phyloP scores from a whole-genome alignment of 169 alveolate genomes.

The Eimeria maxima region DNA sequence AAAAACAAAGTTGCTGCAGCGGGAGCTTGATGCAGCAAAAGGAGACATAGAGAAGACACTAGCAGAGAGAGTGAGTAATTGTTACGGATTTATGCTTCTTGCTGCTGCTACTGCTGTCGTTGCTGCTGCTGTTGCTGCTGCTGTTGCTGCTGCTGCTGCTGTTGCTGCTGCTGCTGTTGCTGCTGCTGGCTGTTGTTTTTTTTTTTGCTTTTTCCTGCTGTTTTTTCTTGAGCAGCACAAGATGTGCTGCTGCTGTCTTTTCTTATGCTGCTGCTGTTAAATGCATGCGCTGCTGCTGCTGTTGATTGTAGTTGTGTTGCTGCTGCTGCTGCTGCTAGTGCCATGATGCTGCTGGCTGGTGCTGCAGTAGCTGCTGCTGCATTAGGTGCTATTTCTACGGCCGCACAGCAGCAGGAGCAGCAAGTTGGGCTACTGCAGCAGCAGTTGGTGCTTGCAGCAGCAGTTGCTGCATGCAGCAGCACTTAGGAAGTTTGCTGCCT shows the following conservation, averaged over 20 bases:
- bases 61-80: neutral
- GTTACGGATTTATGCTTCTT: no score
- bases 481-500: neutral
- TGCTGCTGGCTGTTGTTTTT: neutral
- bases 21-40: conserved; percentile 31
- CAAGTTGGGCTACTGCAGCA: neutral
- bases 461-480: neutral
- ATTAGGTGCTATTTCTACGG: neutral
- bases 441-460: neutral
- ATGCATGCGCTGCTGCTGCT: conserved; percentile 32
- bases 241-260: neutral
- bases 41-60: neutral
- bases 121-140: conserved; percentile 43
- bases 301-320: neutral
- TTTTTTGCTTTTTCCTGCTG: neutral
- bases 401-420: neutral
- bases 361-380: neutral
- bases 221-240: neutral
- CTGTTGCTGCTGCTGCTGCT: neutral
- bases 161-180: neutral
- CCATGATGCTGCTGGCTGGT: neutral
- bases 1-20: conserved; percentile 18
- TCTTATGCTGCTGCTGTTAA: neutral
- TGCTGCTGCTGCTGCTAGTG: neutral
- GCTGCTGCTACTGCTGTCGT: conserved; percentile 46